Evolutionary conservation across 306 rosid species (phyloP).

Genomic region (Trichosanthes truncata): DNA sequence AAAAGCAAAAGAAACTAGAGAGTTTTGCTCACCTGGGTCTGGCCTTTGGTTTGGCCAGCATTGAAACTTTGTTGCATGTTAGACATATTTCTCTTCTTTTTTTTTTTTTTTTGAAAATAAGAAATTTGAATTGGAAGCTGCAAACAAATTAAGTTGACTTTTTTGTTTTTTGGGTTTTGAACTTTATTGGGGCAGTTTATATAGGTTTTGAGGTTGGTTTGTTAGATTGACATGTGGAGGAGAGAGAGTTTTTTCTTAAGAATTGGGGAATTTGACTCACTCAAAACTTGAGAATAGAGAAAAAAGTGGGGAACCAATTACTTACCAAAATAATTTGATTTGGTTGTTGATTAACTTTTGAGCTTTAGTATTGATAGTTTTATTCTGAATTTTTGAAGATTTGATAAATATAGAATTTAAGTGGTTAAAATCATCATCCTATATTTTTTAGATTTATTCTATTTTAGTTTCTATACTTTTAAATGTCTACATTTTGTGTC

Average conservation of each 20-base stretch:
- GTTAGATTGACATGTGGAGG: background rate
- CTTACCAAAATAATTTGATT: background rate
- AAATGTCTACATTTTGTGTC: no score
- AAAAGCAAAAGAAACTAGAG: no score
- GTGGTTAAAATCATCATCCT: no score
- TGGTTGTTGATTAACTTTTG: background rate
- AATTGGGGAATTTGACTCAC: background rate
- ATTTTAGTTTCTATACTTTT: no score
- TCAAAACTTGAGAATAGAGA: background rate
- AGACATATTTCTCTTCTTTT: conserved; percentile 26
- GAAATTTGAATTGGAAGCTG: background rate
- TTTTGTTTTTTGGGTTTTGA: background rate
- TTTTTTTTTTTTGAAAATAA: background rate
- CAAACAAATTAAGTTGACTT: background rate
- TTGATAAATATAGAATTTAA: background rate
- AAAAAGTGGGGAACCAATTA: background rate
- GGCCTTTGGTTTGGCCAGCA: conserved; percentile 30
- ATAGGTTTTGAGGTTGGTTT: background rate
- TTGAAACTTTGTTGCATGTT: conserved; percentile 33
- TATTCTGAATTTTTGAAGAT: background rate
- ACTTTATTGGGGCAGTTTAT: background rate
- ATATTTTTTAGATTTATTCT: no score
- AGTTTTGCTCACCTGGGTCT: conserved; percentile 10
- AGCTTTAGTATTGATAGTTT: background rate
- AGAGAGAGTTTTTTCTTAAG: background rate